Percentiles rank a stretch among this genome's conserved stretches.
Conservation (phyloP, 2,329 filamentous ascomycete genomes). For the Hysterium pulicare region DNA sequence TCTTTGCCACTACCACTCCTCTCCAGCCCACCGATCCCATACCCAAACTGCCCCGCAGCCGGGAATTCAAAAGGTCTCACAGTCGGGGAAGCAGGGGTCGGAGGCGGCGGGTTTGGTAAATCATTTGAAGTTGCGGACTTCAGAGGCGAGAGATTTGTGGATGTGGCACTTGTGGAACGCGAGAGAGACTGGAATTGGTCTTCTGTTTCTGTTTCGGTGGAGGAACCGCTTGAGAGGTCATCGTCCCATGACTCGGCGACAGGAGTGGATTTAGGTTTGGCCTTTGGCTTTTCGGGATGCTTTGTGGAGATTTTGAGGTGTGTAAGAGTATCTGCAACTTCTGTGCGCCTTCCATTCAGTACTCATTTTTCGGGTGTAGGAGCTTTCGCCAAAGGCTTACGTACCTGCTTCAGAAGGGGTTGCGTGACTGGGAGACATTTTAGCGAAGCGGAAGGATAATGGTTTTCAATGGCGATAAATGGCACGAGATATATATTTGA, state of each 20-base stretch:
- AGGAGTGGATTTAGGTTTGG: conserved; percentile 19
- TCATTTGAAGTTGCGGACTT: conserved; percentile 5
- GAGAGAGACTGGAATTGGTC: conserved; percentile 21
- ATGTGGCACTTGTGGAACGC: conserved; percentile 17
- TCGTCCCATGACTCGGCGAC: conserved; percentile 77
- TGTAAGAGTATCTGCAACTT: conserved; percentile 36
- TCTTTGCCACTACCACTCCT: conserved; percentile 23
- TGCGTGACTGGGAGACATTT: too few relatives aligned
- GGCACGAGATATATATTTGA: neutral
- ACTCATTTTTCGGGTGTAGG: too few relatives aligned
- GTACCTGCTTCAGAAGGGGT: conserved; percentile 26
- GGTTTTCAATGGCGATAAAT: neutral
- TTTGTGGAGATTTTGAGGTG: conserved; percentile 35
- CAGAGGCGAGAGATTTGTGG: neutral
- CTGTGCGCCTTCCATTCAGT: too few relatives aligned
- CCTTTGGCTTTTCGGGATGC: conserved; percentile 25
- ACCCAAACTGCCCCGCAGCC: conserved; percentile 18
- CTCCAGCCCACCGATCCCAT: conserved; percentile 7
- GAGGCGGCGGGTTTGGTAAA: conserved; percentile 29
- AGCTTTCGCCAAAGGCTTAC: too few relatives aligned
- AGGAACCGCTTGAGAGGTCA: conserved; percentile 50
- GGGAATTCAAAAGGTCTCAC: conserved; percentile 27
- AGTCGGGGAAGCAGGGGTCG: conserved; percentile 33
- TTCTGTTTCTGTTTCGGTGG: conserved; percentile 27
- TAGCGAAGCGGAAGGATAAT: neutral